Base-by-base conservation (phyloP, 2,329 filamentous ascomycete genomes). In the Annulohypoxylon truncatum region DNA sequence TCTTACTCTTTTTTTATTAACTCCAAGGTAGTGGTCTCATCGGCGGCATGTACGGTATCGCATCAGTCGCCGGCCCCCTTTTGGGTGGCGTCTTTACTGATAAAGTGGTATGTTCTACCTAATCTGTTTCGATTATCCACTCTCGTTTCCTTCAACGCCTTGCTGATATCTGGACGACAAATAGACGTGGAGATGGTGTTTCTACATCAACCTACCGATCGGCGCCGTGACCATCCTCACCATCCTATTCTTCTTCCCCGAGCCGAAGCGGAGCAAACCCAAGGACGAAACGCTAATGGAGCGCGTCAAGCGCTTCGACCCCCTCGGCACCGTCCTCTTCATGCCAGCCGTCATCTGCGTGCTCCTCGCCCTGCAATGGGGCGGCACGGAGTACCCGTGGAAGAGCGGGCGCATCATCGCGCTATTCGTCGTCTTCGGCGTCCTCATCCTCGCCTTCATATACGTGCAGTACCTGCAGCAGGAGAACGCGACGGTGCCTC, bases 341-440 rank as follows among this genome's bases (percentile, higher is more conserved):
- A 71, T 77, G 57, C 71, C 74, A 8, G 66, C 79, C 15, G 78
- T 83, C 42, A 73, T 83, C 51, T 83, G 81, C 61, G 77, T 84
- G 10, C 68, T 84, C 1, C 75, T 85, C 8, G 83, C 83, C 3
- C 76, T 85, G 1, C 81, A 84, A 60, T 85, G 81, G 81, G 80
- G 80, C 33, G 80, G 79, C 10, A 74, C 71, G 7, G 75, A 68
- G 20, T 79, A 80, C 62, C 53, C 76, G 0, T 82, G 79, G 79
- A 74, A 67, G 28, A 72, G 70, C 58, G 74, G 72, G 5, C 77
- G 76, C 46, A 73, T 79, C 63, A 74, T 79, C 54, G 74, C 71
- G 2, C 73, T 80, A 1, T 72, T 80, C 48, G 73, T 76, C 46
- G 59, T 77, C 20, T 75, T 75, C 50, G 71, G 55, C 40, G 67